Base-by-base conservation (phyloP, 2,329 filamentous ascomycete genomes). In the Hypoxylon sp. region DNA sequence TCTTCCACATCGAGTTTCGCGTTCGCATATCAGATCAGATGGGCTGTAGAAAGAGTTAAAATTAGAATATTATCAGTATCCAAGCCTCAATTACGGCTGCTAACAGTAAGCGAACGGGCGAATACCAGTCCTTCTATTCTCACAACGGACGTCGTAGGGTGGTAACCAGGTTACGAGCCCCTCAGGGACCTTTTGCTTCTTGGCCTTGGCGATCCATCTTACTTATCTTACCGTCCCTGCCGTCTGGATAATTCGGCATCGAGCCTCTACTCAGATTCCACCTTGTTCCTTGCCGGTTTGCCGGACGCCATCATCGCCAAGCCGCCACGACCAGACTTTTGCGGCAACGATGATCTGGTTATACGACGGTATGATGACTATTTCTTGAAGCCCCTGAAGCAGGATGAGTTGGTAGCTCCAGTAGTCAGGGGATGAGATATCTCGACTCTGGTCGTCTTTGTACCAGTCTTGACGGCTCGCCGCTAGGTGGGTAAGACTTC, bases 31-130 rank as follows among this genome's bases (percentile, higher is more conserved):
- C 17, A 27, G 35, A 27, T 48, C 29, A n/a, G n/a, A n/a, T 27
- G 21, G 15, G 15, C 15, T 9, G 8, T 35, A 35, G 4, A 5
- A n/a, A n/a, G 29, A 17, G 24, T 53, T 53, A 59, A 55, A 59
- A 56, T 53, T 53, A 56, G 55, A 56, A 53, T 4, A 49, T 26
- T 26, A 48, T 21, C 48, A 49, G 21, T 26, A 48, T 21, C 48
- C 40, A 47, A 55, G 59, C 59, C 55, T 45, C 50, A 59, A 51
- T 45, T 6, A 20, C 37, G n/a, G n/a, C n/a, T n/a, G n/a, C n/a
- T n/a, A n/a, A 18, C 46, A n/a, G 27, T 10, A 23, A 38, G 51
- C 41, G 26, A 26, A 47, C 23, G 23, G 26, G 40, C 40, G 26
- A 27, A 27, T 26, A 35, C 15, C 31, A 15, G n/a, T 35, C 31